Evolutionary conservation across 176 grass and related monocot genomes (phyloP), one percentile per base, ranked within the genome.

Genomic region (Dactylis glomerata): DNA sequence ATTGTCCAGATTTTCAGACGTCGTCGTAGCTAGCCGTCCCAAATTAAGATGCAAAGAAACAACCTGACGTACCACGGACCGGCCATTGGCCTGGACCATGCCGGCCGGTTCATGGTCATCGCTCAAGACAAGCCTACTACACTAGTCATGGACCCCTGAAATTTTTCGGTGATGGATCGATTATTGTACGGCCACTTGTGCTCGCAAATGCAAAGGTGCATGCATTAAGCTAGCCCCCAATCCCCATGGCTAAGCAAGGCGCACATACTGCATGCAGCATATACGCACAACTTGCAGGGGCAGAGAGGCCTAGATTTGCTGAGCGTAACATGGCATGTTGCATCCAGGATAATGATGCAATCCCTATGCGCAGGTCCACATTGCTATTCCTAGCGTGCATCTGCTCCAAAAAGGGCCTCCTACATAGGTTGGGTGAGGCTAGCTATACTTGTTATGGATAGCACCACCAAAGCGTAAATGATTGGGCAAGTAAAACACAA

Each of bases 321-420:
- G 47, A 14, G 30, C 75, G 70, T 83, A 87, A 87, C 89, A 90
- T 90, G 89, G 80, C 84, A 56, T 90, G 84, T 86, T 86, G 73
- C 49, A 58, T 64, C 38, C 5, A 8, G 14, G 41, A 62, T 14
- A 56, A 65, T 79, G 45, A 51, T 63, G 44, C 10, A 23, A 68
- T 81, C 65, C 79, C 63, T 78, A 52, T 66, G 30, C 22, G 63
- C 83, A 55, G 51, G 55, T 76, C 73, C 26, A 6, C 37, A 1
- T 56, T 30, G 10, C 88, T 62, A 71, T 37, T 83, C 1, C 19
- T 49, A 38, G 64, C 30, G 61, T 76, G 36, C 49, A 37, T 37
- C 55, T 45, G 20, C 36, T 67, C 83, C 23, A 51, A 44, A 75
- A 30, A 24, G 3, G 0, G 15, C 38, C 33, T 8, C n/a, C 19